Base-by-base conservation (phyloP, 352 stramenopile species). In the Pythium pyrilobum region DNA sequence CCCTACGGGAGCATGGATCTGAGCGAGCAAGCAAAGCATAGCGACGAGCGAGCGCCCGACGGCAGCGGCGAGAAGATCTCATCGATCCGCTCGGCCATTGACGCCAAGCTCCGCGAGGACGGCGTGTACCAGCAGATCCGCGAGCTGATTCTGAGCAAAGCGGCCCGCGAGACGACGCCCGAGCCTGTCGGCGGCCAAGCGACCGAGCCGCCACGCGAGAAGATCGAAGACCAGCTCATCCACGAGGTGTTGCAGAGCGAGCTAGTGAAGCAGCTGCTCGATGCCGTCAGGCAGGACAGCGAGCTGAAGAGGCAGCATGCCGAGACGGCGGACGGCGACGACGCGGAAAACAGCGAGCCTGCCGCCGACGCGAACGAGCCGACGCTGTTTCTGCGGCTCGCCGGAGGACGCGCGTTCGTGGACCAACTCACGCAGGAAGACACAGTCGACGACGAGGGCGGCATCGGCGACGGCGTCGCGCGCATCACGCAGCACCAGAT, bases 121-220 rank as follows among this genome's bases (percentile, higher is more conserved):
- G 74, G 76, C 27, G 67, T 92, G n/a, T 92, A 92, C 48, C 55
- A 81, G 10, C 79, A 89, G 47, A 84, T 92, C 44, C 74, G 74
- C 4, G 58, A 74, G 11, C 58, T 92, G 27, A 80, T 92, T 12
- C 39, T 57, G n/a, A 53, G 45, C n/a, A 69, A 74, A 48, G 52
- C 55, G 0, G 34, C 57, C 18, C 16, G 38, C 0, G 40, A 50
- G 13, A 13, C 61, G 4, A 81, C 75, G 52, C 46, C 54, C 15
- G 54, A 52, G 18, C 13, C 24, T 44, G n/a, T 31, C 61, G 4
- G 79, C 75, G 52, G 48, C 54, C 15, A 52, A 52, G 18, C 13
- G 21, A 33, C 20, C 18, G 34, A 43, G 15, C 67, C 1, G 8
- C 18, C 41, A 2, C 25, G 24, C 4, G 27, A 56, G 24, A 55